Evolutionary conservation across 1,284 basidiomycete genomes (phyloP), one percentile per base, ranked within the genome.

Genomic region (Boletellus deceptivus): DNA sequence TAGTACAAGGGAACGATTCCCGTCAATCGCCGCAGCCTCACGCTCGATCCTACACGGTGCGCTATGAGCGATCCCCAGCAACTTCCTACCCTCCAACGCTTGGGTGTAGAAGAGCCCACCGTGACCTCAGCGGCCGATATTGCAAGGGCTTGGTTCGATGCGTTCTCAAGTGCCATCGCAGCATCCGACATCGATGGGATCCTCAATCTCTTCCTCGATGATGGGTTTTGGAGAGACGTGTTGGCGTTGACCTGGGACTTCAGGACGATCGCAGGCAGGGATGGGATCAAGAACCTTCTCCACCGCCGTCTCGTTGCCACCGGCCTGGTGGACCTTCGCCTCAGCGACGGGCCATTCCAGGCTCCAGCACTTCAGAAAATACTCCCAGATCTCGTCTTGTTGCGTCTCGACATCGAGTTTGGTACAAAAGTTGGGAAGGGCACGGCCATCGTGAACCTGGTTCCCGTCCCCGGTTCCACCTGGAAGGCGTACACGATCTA

Each of bases 401-500:
- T 65, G 36, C 61, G 61, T 16, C 43, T 63, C 24, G 46, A 50
- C 17, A 69, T 67, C 17, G 52, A 55, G 13, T 65, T 65, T 22
- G 49, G 43, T 22, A 65, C 64, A 36, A 64, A 59, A 17, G 40
- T 49, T 11, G 64, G 64, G 2, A 66, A 51, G 35, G 64, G 65
- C 9, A 55, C 52, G 0, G 62, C 41, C 0, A 48, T 68, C 13
- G 59, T 54, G 27, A 52, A 55, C 49, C 45, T 67, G 0, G 63
- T 38, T 0, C 65, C 65, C 0, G 6, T 47, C 0, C 52, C 54
- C 6, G 55, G 52, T 22, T 25, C 40, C 4, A 51, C 29, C 1
- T 67, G 68, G 68, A 70, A 64, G 50, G 68, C 57, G 2, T 69
- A 69, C 34, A 49, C 41, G 0, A 14, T 67, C 7, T 76, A 72